Conservation (phyloP, 306 rosid genomes). For the Mimosa pudica region DNA sequence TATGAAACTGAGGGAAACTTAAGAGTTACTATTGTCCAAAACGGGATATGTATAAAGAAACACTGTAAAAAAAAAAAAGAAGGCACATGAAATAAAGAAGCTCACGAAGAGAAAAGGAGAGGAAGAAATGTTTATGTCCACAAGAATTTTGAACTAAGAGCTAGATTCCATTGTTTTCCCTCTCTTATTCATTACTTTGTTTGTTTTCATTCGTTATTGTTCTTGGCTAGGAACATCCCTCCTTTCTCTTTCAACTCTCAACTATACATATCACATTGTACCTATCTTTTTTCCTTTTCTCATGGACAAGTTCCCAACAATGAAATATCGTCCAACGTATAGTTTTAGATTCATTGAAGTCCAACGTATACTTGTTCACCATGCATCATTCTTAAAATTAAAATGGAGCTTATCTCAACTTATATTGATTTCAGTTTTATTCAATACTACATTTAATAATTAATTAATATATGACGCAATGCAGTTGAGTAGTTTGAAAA, state of each 20-base stretch:
- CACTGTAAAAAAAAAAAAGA: neutral
- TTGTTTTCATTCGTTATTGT: neutral
- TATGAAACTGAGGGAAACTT: neutral
- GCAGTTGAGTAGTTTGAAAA: no score
- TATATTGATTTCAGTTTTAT: neutral
- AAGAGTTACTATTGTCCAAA: neutral
- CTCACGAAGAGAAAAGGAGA: neutral
- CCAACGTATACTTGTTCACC: neutral
- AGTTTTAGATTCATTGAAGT: neutral
- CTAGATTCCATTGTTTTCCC: neutral
- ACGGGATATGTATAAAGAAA: neutral
- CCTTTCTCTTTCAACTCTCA: slow-evolving; percentile 31
- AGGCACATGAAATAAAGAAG: neutral
- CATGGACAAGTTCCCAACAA: neutral
- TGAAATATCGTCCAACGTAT: neutral
- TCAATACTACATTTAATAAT: neutral
- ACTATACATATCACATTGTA: slow-evolving; percentile 13
- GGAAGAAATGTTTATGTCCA: slow-evolving; percentile 19
- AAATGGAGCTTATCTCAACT: neutral
- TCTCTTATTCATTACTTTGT: neutral
- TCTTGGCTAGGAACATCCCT: slow-evolving; percentile 13
- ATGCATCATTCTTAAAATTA: neutral
- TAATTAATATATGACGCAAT: no score
- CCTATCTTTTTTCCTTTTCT: neutral
- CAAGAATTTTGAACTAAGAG: neutral